phyloP scores from a whole-genome alignment of 257 asterid species.

The Solanum chiquidenum region DNA sequence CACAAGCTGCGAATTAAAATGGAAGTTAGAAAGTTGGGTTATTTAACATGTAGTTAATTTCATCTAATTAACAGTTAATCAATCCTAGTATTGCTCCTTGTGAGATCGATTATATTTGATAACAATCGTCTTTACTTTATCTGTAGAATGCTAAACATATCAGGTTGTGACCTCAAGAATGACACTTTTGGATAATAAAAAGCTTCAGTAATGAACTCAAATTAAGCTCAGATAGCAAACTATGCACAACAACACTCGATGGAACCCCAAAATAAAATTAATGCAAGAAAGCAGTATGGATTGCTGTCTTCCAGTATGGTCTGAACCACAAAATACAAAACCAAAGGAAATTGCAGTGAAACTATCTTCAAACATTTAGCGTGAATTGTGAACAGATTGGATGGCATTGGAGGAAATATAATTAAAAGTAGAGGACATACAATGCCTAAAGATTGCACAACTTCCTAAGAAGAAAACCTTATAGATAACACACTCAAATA shows the following conservation, averaged over 20 bases:
- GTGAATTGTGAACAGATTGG: neutral
- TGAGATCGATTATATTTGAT: neutral
- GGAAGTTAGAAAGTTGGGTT: neutral
- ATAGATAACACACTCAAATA: slow-evolving; percentile 34
- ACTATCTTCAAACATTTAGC: neutral
- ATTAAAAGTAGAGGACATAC: neutral
- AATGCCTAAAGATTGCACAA: slow-evolving; percentile 12
- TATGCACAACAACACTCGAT: neutral
- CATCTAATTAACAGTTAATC: neutral
- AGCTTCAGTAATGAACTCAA: neutral
- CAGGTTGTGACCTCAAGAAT: neutral
- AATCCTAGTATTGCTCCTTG: neutral
- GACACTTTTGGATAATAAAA: neutral
- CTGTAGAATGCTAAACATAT: neutral
- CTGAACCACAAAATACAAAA: slow-evolving; percentile 1
- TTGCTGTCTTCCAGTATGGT: slow-evolving; percentile 16
- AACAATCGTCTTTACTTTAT: neutral
- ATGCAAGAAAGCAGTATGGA: slow-evolving; percentile 10
- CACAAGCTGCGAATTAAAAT: neutral
- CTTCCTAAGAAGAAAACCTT: slow-evolving; percentile 22
- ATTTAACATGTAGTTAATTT: neutral
- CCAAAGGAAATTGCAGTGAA: slow-evolving; percentile 11
- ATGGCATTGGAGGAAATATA: slow-evolving; percentile 19
- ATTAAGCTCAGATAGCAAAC: neutral
- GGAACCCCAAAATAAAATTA: slow-evolving; percentile 18